Evolutionary conservation across 805 yeast genomes (phyloP), one percentile per base, ranked within the genome.

Genomic region (Dipodascus albidus): DNA sequence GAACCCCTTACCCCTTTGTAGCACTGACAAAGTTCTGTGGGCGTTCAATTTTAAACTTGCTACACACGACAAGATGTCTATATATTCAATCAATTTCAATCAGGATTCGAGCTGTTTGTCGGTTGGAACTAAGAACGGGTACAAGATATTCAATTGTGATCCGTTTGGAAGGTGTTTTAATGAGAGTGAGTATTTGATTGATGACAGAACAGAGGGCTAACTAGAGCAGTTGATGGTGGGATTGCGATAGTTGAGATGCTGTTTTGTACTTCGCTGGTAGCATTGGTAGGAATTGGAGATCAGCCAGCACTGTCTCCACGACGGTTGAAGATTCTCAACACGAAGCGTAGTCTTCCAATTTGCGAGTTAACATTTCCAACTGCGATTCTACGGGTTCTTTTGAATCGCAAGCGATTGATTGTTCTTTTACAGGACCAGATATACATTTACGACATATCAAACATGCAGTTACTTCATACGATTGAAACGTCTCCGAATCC

Each of bases 301-400:
- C 83, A 78, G 57, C 82, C 85, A 3, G 61, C 75, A 1, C 60
- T 65, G 51, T 74, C 81, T 17, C 95, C 96, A n/a, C 75, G 96
- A 56, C 80, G 89, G 58, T 75, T 91, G 55, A 82, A 82, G 63
- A 82, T 91, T 52, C 74, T 90, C 54, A 93, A 93, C 69, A 87
- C 96, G 1, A 87, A 87, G 65, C 76, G 90, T 52, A 78, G 78
- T 55, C 69, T 82, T 1, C 74, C 78, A 1, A 88, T 91, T 19
- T 91, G 98, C 68, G 98, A 91, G 64, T 72, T 91, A 59, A 80
- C 91, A 0, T 93, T 89, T 67, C 91, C 96, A 0, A 79, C 87
- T 2, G 72, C 81, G 4, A 82, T 91, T 1, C 70, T 84, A 23
- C 80, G 79, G 51, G 83, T 91, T 33, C 80, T 80, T 59, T 76